Base-by-base conservation (phyloP, 768 basidiomycete species). In the Leccinum uliginosum region DNA sequence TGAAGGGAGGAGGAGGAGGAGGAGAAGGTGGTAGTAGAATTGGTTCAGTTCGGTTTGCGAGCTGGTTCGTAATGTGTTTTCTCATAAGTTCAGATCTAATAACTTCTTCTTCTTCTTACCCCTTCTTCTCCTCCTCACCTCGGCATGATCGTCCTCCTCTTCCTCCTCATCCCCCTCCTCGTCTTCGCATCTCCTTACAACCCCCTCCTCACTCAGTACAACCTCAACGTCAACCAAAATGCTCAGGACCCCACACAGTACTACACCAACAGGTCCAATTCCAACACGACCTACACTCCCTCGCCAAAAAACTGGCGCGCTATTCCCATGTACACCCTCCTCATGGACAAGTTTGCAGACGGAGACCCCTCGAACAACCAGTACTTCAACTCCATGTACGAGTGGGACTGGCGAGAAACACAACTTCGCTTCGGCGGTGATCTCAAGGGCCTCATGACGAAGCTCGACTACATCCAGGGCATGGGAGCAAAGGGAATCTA, bases 281-380 rank as follows among this genome's bases (percentile, higher is more conserved):
- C 79, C 2, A 88, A 84, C 62, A 74, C 74, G 1, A 84, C 80
- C 9, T 94, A 95, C 71, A 88, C 83, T 0, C 79, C 82, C 0
- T 94, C 92, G 0, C 94, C 94, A 0, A 47, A 61, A 14, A 97
- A 97, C 72, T 97, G 94, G 94, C 84, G 94, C 19, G 74, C 82
- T 6, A 73, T 92, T 11, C 91, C 91, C 1, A 78, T 84, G 51
- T 93, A 93, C 68, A 90, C 87, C 44, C 65, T 93, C 64, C 85
- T 96, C 51, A 72, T 94, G 62, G 94, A 97, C 80, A 96, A 96
- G 74, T 96, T 91, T 67, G 92, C 92, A 14, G 93, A 96, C 64
- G 94, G 94, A 1, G 89, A 93, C 69, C 94, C 94, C 3, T 74
- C 83, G 45, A 97, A 96, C 68, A 94, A 97, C 70, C 91, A 96